Evolutionary conservation across 441 rosid genomes (phyloP), one percentile per base, ranked within the genome.

Genomic region (Syzygium malaccense): DNA sequence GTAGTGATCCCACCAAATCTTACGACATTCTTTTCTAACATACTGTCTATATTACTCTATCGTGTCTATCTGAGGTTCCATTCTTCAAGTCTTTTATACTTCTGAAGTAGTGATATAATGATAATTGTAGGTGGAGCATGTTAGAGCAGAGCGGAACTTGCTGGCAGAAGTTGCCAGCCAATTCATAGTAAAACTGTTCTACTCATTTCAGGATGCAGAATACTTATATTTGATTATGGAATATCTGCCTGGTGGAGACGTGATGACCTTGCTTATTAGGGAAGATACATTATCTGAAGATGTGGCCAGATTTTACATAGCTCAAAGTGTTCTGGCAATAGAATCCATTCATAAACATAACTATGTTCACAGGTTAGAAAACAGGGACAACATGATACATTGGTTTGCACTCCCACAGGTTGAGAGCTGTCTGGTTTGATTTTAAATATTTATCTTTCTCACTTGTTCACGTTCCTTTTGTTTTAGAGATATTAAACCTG

Each of bases 101-200:
- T 37, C 86, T 88, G 84, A 53, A 51, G 79, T 89, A 62, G 28
- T 32, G 49, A 85, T 86, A 86, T 88, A 60, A 58, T 37, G 62
- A 54, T 85, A 55, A 87, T 55, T 54, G 80, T 88, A 97, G 99
- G 99, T 97, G 66, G 99, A 97, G 93, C 99, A 97, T 94, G 99
- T 96, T 89, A 94, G 97, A 91, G 99, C 99, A 54, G 99, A 97
- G 94, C 96, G 99, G 92, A 95, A 97, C 92, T 93, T 97, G 91
- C 95, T 97, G 92, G 99, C 98, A 32, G 99, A 97, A 94, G 99
- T 97, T 90, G 99, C 95, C 55, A 95, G 99, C 93, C 99, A 96
- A 90, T 97, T 93, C 95, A 97, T 97, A 56, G 99, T 97, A 90
- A 97, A 97, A 91, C 98, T 97, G 89, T 97, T 94, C 93, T 97